Conservation (phyloP, 1,284 basidiomycete genomes). For the Cutaneotrichosporon mucoides region DNA sequence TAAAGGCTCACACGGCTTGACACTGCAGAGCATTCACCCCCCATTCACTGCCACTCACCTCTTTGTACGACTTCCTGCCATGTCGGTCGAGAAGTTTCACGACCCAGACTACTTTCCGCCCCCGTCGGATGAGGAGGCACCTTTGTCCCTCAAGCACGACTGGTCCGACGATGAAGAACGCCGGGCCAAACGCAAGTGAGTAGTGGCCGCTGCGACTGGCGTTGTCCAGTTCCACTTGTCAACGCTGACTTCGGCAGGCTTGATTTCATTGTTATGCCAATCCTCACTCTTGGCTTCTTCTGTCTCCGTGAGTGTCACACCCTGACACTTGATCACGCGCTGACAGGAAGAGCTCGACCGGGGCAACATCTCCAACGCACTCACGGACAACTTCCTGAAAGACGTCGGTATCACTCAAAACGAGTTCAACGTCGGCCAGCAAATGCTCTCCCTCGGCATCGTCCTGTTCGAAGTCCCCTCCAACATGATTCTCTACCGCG, state of each 20-base stretch:
- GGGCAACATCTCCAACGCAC: slow-evolving; percentile 28
- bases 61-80: background rate
- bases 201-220: background rate
- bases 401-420: slow-evolving; percentile 35
- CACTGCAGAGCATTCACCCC: no score
- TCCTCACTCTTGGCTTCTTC: slow-evolving; percentile 36
- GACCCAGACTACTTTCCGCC: slow-evolving; percentile 8
- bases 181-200: slow-evolving; percentile 26
- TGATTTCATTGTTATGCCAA: slow-evolving; percentile 33
- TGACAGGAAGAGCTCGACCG: slow-evolving; percentile 18
- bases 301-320: slow-evolving; percentile 19
- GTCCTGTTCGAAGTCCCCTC: slow-evolving; percentile 36
- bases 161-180: slow-evolving; percentile 18
- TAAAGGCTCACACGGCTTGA: background rate
- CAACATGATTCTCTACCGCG: slow-evolving; percentile 27
- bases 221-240: no score
- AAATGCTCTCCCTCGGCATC: slow-evolving; percentile 36
- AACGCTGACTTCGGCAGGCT: slow-evolving; percentile 16
- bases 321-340: no score
- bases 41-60: no score
- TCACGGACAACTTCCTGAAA: slow-evolving; percentile 31
- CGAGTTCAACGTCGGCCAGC: slow-evolving; percentile 37
- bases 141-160: slow-evolving; percentile 8
- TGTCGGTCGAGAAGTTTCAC: slow-evolving; percentile 2
- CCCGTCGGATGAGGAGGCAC: background rate